Evolutionary conservation across 2,329 filamentous ascomycete species (phyloP).

Genomic region (Zarea fungicola): DNA sequence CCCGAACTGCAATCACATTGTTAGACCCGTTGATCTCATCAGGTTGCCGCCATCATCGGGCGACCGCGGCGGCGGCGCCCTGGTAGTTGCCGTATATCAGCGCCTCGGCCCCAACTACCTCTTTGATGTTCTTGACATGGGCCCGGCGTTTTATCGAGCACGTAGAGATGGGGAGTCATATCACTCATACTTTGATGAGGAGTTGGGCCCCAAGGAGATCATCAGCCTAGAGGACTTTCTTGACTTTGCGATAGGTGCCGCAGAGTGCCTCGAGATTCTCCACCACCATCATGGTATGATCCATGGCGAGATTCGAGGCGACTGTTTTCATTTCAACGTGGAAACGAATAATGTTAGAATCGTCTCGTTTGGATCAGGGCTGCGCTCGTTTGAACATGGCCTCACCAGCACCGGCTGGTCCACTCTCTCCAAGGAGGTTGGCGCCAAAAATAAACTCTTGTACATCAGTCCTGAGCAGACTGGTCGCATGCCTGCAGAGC

Average conservation of each 20-base stretch:
- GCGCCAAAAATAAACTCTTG: slow-evolving; percentile 81
- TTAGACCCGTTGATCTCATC: slow-evolving; percentile 74
- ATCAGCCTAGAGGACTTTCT: slow-evolving; percentile 74
- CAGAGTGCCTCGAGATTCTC: slow-evolving; percentile 81
- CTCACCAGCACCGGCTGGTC: slow-evolving; percentile 84
- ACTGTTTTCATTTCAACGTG: slow-evolving; percentile 81
- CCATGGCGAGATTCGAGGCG: slow-evolving; percentile 84
- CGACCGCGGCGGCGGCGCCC: slow-evolving; percentile 60
- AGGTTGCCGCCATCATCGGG: slow-evolving; percentile 62
- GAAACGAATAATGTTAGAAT: slow-evolving; percentile 70
- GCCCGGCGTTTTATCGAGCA: slow-evolving; percentile 64
- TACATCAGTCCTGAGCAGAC: slow-evolving; percentile 96
- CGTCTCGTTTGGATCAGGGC: slow-evolving; percentile 79
- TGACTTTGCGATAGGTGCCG: slow-evolving; percentile 84
- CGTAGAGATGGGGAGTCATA: slow-evolving; percentile 48
- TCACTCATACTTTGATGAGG: slow-evolving; percentile 37
- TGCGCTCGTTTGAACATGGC: slow-evolving; percentile 85
- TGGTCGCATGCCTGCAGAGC: slow-evolving; percentile 85
- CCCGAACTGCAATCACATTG: slow-evolving; percentile 68
- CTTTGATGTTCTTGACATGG: slow-evolving; percentile 65
- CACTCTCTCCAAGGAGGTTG: slow-evolving; percentile 72
- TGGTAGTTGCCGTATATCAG: slow-evolving; percentile 78
- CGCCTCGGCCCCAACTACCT: slow-evolving; percentile 71
- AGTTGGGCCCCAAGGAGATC: slow-evolving; percentile 48
- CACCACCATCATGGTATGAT: slow-evolving; percentile 83